These are phyloP conservation scores for Hirschfeldia incana DNA, from an alignment of 345 rosid species.

Conservation along the genomic window DNA sequence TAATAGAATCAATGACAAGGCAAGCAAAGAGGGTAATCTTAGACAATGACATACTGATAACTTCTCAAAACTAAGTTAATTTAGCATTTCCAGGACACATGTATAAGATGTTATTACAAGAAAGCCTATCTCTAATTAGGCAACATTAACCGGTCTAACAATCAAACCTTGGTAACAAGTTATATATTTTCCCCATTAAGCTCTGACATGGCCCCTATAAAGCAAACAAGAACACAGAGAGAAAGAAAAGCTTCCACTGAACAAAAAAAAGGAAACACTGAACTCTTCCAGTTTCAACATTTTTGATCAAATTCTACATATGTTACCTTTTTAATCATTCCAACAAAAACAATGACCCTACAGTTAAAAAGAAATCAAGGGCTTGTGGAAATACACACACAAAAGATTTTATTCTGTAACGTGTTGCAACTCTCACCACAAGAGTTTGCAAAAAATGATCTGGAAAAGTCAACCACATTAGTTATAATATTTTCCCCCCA, in stretches of 20 bases:
- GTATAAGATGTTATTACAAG: neutral
- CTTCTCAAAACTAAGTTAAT: neutral
- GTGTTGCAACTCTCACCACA: conserved; percentile 30
- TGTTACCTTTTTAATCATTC: conserved; percentile 1
- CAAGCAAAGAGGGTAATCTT: neutral
- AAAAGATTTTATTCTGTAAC: conserved; percentile 18
- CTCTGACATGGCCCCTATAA: conserved; percentile 9
- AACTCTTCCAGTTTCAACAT: neutral
- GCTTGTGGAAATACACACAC: conserved; percentile 17
- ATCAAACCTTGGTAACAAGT: neutral
- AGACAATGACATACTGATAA: neutral
- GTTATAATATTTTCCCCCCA: neutral
- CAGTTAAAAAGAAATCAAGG: neutral
- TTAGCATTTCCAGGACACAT: neutral
- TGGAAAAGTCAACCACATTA: conserved; percentile 32
- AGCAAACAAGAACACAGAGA: conserved; percentile 23
- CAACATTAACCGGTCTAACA: neutral
- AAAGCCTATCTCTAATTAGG: neutral
- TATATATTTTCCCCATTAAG: neutral
- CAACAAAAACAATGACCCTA: conserved; percentile 32
- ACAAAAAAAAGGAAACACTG: conserved; percentile 5
- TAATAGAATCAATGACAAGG: neutral
- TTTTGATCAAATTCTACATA: no score
- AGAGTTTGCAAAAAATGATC: neutral
- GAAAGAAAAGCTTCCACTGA: conserved; percentile 2